Base-by-base conservation (phyloP, 1,284 basidiomycete species). In the Lignosus rhinocerotis region DNA sequence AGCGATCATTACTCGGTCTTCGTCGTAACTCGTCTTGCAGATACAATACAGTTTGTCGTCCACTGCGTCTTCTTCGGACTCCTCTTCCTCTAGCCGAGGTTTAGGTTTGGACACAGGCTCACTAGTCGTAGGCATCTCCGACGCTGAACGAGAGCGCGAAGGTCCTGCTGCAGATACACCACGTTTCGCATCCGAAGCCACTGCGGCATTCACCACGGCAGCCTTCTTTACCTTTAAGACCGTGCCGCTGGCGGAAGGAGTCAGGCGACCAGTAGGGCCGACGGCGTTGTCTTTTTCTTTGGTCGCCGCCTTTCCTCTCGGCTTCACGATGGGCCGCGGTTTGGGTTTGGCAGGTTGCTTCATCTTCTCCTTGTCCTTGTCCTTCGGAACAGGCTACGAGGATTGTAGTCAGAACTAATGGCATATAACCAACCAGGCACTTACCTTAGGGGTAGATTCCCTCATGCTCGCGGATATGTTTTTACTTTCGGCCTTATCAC, bases 1-100 rank as follows among this genome's bases (percentile, higher is more conserved):
- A n/a, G 90, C 92, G 70, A 94, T 93, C 92, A 94, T 94, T 57
- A 87, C 81, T 59, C 81, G 78, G 69, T 92, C 89, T 69, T 92
- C 90, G 63, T 94, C 88, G 64, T 94, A 93, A 63, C 77, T 80
- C 21, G 86, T 89, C 73, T 89, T 84, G 76, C 92, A 94, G 10
- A 94, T 76, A 67, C 92, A 94, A 66, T 94, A 94, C 51, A 93
- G 70, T 70, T 88, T 86, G 68, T 90, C 88, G 64, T 92, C 90
- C 60, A 83, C 83, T 51, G 78, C 82, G 44, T 78, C 80, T 19
- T 78, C 81, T 14, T 80, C 80, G n/a, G 80, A 80, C 52, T 80
- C 82, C 55, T 82, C 78, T 53, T 78, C 77, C 51, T 80, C 80
- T 30, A 63, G 66, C 14, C 53, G 54, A 14, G 52, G 47, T 61